Evolutionary conservation across 306 rosid species (phyloP), one percentile per base, ranked within the genome.

Genomic region (Cucurbita pepo): DNA sequence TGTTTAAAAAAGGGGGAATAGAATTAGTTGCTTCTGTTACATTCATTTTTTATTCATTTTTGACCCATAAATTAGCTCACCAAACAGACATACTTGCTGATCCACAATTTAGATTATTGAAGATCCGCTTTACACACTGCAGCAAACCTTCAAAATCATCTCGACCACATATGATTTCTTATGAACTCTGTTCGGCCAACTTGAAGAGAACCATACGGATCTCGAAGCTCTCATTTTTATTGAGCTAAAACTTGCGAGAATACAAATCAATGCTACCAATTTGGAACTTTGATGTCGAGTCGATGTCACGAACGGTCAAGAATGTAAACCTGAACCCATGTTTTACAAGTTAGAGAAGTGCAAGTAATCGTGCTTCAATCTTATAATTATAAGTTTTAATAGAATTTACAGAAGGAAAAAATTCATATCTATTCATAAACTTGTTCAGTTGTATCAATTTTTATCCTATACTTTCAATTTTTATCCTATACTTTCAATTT

Each of bases 241-340:
- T 47, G 73, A 67, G 56, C 43, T 25, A 12, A 13, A 60, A 73
- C 74, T 58, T 75, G 34, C 74, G 78, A 14, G 86, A 81, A 72
- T 83, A 94, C 75, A 94, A 88, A 78, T 94, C 96, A 79, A 94
- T 87, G 86, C 90, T 89, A 47, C 95, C 95, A 34, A 94, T 50
- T 85, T 94, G 98, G 73, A 90, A 83, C 82, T 94, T 86, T 10
- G 97, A 83, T 75, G 69, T 90, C 4, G 94, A 82, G 9, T 81
- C 75, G 45, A 59, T 34, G 62, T 90, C 90, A 77, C 82, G 81
- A 56, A 82, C 91, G 7, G 90, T 80, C 76, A 88, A 75, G 84
- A 94, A 94, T 74, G 85, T 81, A 81, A 94, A 86, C 87, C 98
- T 94, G 92, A 34, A n/a, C 77, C 34, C 25, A 50, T 18, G 55